Conservation (phyloP, 306 rosid species). For the Cyamopsis tetragonoloba region DNA sequence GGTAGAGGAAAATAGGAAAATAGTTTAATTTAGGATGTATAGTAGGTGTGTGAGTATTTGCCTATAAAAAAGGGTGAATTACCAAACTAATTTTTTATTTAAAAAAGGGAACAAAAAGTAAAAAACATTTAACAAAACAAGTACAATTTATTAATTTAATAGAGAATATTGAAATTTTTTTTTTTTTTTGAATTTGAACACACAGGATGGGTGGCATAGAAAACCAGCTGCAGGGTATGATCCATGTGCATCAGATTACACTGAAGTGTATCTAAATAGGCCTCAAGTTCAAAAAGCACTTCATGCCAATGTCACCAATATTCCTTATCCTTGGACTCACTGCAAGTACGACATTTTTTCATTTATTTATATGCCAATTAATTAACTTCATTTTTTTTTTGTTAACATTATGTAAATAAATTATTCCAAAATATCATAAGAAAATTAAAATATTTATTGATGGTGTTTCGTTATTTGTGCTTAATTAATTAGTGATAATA, state of each 20-base stretch:
- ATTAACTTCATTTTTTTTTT: not conserved
- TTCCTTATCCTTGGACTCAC: conserved; percentile 50
- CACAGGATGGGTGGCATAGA: conserved; percentile 29
- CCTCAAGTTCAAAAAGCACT: conserved; percentile 52
- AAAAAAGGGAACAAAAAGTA: no score
- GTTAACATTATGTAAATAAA: not conserved
- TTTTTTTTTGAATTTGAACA: no score
- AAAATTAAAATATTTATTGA: not conserved
- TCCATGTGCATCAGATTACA: conserved; percentile 45
- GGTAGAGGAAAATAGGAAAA: no score
- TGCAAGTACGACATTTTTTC: no score
- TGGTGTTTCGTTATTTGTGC: not conserved
- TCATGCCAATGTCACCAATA: conserved; percentile 49
- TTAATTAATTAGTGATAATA: conserved; percentile 44
- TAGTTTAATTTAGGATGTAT: no score
- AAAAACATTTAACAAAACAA: no score
- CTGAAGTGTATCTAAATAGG: conserved; percentile 37
- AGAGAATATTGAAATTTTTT: not conserved
- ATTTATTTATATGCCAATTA: not conserved
- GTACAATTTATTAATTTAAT: not conserved
- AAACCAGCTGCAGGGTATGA: conserved; percentile 44
- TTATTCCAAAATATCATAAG: no score
- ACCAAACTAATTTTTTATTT: no score
- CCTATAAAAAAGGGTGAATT: no score
- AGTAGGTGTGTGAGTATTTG: no score